phyloP scores from a whole-genome alignment of 1,284 basidiomycete species.

The Puccinia coronata region DNA sequence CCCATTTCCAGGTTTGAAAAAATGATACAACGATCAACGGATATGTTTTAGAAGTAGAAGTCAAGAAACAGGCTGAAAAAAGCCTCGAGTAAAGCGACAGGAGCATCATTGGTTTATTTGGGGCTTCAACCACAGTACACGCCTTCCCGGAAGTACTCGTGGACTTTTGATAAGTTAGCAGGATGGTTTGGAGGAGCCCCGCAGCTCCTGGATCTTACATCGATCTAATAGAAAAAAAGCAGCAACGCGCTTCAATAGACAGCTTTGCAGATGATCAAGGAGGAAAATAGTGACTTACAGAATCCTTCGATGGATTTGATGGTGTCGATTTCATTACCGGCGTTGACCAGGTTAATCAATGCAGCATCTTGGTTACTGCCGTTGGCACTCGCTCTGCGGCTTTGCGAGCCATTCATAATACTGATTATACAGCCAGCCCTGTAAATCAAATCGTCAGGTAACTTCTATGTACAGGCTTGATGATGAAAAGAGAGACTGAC shows the following conservation, averaged over 20 bases:
- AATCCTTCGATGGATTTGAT: constrained; percentile 36
- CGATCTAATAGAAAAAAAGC: background rate
- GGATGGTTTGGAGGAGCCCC: background rate
- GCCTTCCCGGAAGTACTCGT: too few relatives aligned
- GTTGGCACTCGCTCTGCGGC: background rate
- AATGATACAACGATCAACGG: too few relatives aligned
- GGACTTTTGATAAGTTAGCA: background rate
- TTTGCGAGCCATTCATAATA: constrained; percentile 3
- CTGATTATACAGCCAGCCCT: constrained; percentile 42
- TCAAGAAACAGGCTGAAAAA: too few relatives aligned
- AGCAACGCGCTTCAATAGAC: too few relatives aligned
- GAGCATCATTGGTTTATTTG: too few relatives aligned
- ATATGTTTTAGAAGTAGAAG: too few relatives aligned
- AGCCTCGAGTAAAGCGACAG: too few relatives aligned
- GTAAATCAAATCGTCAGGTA: background rate
- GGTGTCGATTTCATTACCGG: constrained; percentile 9
- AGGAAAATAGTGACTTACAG: background rate
- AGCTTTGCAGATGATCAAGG: too few relatives aligned
- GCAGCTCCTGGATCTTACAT: constrained; percentile 35
- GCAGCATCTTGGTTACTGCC: background rate
- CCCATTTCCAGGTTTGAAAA: too few relatives aligned
- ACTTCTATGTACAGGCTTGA: too few relatives aligned
- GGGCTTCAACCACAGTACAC: too few relatives aligned
- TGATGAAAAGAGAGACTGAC: background rate
- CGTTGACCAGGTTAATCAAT: constrained; percentile 3